These are phyloP conservation scores for Coemansia sp. DNA, from an alignment of 192 early-diverging fungal species.

Conservation along the genomic window DNA sequence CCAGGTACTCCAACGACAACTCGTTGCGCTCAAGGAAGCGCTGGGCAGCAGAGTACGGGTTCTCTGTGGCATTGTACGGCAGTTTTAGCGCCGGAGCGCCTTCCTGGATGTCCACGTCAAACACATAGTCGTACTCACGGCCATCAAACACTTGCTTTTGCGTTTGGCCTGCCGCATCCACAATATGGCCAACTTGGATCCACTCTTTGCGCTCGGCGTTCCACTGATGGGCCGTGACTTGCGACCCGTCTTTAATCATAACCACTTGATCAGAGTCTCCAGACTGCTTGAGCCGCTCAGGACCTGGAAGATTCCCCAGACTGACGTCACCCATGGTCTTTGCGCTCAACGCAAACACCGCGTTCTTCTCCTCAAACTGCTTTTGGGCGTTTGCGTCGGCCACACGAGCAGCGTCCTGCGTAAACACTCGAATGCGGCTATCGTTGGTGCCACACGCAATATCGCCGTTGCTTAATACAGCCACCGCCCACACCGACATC, in stretches of 20 bases:
- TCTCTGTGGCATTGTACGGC: conserved; percentile 90
- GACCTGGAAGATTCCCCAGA: conserved; percentile 74
- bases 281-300: conserved; percentile 68
- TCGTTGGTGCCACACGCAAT: conserved; percentile 83
- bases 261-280: conserved; percentile 78
- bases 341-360: conserved; percentile 48
- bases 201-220: conserved; percentile 60
- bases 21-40: conserved; percentile 81
- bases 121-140: conserved; percentile 95
- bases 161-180: conserved; percentile 76
- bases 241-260: conserved; percentile 78
- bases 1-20: conserved; percentile 79
- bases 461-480: conserved; percentile 75
- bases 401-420: conserved; percentile 59
- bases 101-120: conserved; percentile 92
- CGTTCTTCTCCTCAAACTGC: conserved; percentile 49
- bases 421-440: conserved; percentile 79
- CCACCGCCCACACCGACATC: conserved; percentile 90
- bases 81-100: conserved; percentile 82
- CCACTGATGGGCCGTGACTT: conserved; percentile 92
- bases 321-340: conserved; percentile 74
- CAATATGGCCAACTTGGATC: conserved; percentile 90
- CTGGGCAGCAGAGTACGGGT: conserved; percentile 92
- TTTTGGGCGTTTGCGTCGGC: conserved; percentile 55
- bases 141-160: conserved; percentile 82